Base-by-base conservation (phyloP, 441 rosid species). In the Eruca vesicaria region DNA sequence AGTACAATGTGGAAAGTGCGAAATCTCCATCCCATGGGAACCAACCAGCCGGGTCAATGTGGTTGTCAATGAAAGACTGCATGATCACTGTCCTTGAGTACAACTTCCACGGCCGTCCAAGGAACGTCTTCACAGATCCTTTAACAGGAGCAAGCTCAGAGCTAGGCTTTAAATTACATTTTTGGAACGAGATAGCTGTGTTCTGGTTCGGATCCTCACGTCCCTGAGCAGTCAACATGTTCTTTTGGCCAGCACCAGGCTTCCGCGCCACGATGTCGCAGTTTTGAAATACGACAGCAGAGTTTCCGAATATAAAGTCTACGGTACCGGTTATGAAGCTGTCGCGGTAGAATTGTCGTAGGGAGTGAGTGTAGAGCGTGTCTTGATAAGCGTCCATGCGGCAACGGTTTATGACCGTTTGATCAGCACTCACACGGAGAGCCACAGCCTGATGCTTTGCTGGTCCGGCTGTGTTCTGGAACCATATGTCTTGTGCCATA, bases 381-480 rank as follows among this genome's bases (percentile, higher is more conserved):
- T 90, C 97, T 75, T 92, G 96, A 57, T 73, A 88, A 1, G 90
- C 96, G 28, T 90, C 96, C 0, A 87, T 76, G 9, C 82, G 81
- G 70, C 96, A 88, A 9, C 91, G 90, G 75, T 90, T 85, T 75
- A 92, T 85, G 53, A 90, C 88, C 0, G 90, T 69, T 62, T 79
- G 84, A 68, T 92, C 94, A 0, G 89, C 94, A 2, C 89, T 82
- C 4, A 90, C 94, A 0, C 87, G 89, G 5, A 90, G 89, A 2
- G 94, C 94, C 2, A 88, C 97, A 0, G 97, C 92, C 50, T 90
- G 97, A 52, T 89, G 89, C 70, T 90, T 92, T 16, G 66, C 63
- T 3, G 96, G 85, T 19, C 97, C 92, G 2, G 92, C 92, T 8
- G 94, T 88, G 86, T 92, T 92, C 43, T 84, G 87, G 76, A 92